Percentiles rank a stretch among this genome's conserved stretches.
phyloP scores from a whole-genome alignment of 805 yeast species.

The Naumovozyma castellii region DNA sequence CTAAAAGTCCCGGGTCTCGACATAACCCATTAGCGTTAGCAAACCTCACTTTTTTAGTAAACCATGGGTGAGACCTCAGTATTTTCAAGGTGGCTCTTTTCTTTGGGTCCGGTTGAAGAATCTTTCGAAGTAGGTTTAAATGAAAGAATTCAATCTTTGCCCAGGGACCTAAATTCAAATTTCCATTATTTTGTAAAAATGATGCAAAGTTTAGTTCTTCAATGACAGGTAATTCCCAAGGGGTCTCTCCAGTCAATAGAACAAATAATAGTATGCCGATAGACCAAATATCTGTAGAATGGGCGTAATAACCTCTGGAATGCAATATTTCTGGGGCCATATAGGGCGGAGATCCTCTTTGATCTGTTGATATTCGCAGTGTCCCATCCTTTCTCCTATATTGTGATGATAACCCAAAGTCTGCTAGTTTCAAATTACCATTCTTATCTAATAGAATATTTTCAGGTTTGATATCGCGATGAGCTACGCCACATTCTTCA shows the following conservation, averaged over 20 bases:
- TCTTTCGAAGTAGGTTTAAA: conserved; percentile 42
- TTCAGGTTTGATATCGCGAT: conserved; percentile 71
- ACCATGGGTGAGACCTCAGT: conserved; percentile 50
- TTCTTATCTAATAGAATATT: conserved; percentile 53
- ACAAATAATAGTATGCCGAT: conserved; percentile 58
- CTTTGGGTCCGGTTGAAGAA: conserved; percentile 41
- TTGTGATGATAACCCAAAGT: conserved; percentile 65
- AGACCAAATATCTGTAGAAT: conserved; percentile 57
- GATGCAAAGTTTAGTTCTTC: conserved; percentile 41
- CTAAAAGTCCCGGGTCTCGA: conserved; percentile 41
- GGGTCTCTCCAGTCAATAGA: conserved; percentile 53
- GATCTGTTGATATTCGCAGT: conserved; percentile 38
- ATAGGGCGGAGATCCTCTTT: conserved; percentile 70
- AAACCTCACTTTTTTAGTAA: conserved; percentile 35
- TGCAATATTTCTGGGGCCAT: conserved; percentile 63
- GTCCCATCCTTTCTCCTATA: conserved; percentile 43
- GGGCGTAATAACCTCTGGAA: conserved; percentile 42
- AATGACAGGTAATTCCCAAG: conserved; percentile 58
- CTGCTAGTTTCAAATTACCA: conserved; percentile 67
- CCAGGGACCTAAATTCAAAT: conserved; percentile 45
- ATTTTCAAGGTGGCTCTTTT: conserved; percentile 35
- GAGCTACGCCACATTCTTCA: conserved; percentile 53
- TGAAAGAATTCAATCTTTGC: conserved; percentile 39
- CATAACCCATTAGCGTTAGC: conserved; percentile 42
- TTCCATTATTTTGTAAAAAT: conserved; percentile 39